These are phyloP conservation scores for Trichoderma lentiforme DNA, from an alignment of 2,329 filamentous ascomycete genomes.

Conservation along the genomic window DNA sequence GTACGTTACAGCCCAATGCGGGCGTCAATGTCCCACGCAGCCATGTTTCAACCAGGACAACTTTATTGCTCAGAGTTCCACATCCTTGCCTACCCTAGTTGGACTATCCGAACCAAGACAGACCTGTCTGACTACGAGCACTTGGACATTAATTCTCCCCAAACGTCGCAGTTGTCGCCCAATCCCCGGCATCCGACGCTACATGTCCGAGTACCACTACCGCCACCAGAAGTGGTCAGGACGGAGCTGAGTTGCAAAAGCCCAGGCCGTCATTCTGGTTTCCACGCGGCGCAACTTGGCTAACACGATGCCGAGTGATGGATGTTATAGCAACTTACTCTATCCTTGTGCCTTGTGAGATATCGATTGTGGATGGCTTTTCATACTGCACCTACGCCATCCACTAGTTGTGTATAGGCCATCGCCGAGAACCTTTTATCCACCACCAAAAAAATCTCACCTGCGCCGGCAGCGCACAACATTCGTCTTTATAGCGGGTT, in stretches of 20 bases:
- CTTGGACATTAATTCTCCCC: not conserved
- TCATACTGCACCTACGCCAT: not conserved
- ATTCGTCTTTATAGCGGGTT: not conserved
- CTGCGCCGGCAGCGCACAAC: not conserved
- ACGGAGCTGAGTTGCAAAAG: not conserved
- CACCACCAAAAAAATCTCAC: not conserved
- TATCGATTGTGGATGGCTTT: not conserved
- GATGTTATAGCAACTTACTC: not conserved
- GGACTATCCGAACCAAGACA: not conserved
- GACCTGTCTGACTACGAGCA: not conserved
- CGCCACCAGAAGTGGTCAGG: not conserved
- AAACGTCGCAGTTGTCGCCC: not conserved
- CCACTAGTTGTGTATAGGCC: not conserved
- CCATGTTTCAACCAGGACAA: slow-evolving; percentile 3
- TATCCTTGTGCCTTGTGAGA: not conserved
- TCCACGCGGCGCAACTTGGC: not conserved
- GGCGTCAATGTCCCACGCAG: slow-evolving; percentile 8
- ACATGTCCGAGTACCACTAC: not conserved
- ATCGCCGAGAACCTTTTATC: not conserved
- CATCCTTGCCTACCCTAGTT: not conserved
- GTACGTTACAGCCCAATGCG: not conserved
- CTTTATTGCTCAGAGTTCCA: slow-evolving; percentile 9
- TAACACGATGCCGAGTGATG: not conserved
- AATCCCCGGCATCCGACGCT: not conserved
- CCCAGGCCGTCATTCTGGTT: not conserved